Base-by-base conservation (phyloP, 345 rosid species). In the Jatropha curcas region DNA sequence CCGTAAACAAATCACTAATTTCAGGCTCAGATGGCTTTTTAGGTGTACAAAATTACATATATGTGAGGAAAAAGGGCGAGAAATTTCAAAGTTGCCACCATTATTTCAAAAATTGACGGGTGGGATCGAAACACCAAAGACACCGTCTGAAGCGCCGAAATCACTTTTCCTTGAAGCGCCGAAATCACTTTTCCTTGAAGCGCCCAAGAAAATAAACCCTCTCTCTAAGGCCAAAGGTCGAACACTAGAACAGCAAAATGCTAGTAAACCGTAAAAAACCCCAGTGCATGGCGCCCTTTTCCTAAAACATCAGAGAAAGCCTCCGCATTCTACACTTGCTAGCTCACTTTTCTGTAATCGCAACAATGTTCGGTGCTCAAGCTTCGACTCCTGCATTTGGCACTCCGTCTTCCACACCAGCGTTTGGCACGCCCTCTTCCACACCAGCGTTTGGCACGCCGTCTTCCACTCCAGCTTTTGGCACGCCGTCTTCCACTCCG, bases 391-490 rank as follows among this genome's bases (percentile, higher is more conserved):
- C 88, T 22, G 84, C 85, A 4, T 90, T 88, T 79, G 92, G 93
- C 20, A 68, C 84, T 3, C 80, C 86, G 0, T 78, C 83, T 0
- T 77, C 86, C 6, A 71, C 84, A 3, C 67, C 84, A 10, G 76
- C 85, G 11, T 84, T 86, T 31, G 88, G 90, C 0, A 45, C 87
- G 10, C 90, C 92, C 0, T 81, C 91, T 1, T 77, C 86, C 2
- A 62, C 87, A n/a, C n/a, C 88, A 25, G 84, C 85, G 4, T 90
- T 88, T 79, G 92, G 93, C 20, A 68, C 84, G 2, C 80, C 86
- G 0, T 78, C 83, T 0, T 77, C 86, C 6, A 71, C 84, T 2
- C 67, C 84, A 10, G 76, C 85, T 10, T 84, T 86, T 31, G 88
- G 90, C 0, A 45, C 87, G 10, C 90, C 92, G 0, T 81, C 91